These are phyloP conservation scores for Colletotrichum orbiculare DNA, from an alignment of 2,329 filamentous ascomycete genomes.

Conservation along the genomic window DNA sequence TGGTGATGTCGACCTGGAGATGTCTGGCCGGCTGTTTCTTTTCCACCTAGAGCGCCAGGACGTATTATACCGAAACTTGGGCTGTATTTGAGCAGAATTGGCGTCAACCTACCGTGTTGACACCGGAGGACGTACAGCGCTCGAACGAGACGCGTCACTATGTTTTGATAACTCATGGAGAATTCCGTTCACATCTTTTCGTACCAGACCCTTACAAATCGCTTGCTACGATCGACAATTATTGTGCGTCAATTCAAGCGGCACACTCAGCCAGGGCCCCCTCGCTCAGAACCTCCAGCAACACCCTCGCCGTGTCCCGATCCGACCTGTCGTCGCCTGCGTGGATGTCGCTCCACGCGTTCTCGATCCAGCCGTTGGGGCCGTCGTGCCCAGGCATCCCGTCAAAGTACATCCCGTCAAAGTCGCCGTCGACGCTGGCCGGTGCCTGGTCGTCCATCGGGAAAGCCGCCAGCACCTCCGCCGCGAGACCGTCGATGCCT, in stretches of 20 bases:
- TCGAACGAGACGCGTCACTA: too few relatives aligned
- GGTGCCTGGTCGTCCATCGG: constrained; percentile 41
- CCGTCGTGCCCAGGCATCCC: constrained; percentile 44
- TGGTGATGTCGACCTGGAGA: too few relatives aligned
- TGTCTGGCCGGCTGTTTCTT: too few relatives aligned
- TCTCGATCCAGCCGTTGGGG: constrained; percentile 51
- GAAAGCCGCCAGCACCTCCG: constrained; percentile 48
- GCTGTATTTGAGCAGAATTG: too few relatives aligned
- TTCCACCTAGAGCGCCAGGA: too few relatives aligned
- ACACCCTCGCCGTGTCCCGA: constrained; percentile 49
- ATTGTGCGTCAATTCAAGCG: background rate
- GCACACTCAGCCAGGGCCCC: constrained; percentile 40
- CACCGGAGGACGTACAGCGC: too few relatives aligned
- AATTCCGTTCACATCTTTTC: too few relatives aligned
- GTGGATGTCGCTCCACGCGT: constrained; percentile 47
- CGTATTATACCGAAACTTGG: too few relatives aligned
- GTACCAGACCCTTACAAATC: too few relatives aligned
- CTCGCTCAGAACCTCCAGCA: constrained; percentile 52
- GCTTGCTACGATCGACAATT: too few relatives aligned
- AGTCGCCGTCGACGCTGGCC: constrained; percentile 39
- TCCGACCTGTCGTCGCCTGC: constrained; percentile 44
- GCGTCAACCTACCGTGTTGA: too few relatives aligned
- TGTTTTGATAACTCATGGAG: too few relatives aligned
- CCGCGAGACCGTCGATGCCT: constrained; percentile 46
- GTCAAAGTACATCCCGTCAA: constrained; percentile 43